These are phyloP conservation scores for Vanilla planifolia DNA, from an alignment of 106 monocot species.

Conservation along the genomic window DNA sequence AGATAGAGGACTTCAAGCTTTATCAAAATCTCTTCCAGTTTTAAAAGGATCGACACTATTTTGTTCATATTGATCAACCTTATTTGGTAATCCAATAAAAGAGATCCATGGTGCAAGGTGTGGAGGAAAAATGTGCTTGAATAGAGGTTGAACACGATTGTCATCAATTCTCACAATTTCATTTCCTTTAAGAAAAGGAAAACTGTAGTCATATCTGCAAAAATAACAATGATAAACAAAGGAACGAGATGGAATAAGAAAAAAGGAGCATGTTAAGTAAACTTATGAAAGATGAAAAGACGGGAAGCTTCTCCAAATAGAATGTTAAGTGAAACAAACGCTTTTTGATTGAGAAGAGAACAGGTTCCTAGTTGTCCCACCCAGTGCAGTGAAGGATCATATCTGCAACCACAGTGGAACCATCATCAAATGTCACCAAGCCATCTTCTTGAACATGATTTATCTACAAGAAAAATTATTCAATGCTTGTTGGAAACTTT, in stretches of 20 bases:
- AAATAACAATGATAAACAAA: no score
- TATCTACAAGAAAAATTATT: slow-evolving; percentile 17
- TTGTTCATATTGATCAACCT: slow-evolving; percentile 15
- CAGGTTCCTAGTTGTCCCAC: neutral
- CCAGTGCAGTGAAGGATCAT: slow-evolving; percentile 43
- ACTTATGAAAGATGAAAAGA: neutral
- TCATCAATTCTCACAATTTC: slow-evolving; percentile 32
- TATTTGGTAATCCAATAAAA: slow-evolving; percentile 32
- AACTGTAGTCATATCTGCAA: slow-evolving; percentile 33
- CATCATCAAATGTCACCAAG: slow-evolving; percentile 27
- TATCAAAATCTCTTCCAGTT: neutral
- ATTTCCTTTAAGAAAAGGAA: slow-evolving; percentile 37
- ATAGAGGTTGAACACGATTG: slow-evolving; percentile 44
- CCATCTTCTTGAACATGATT: slow-evolving; percentile 28
- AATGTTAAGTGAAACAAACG: no score
- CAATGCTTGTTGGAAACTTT: neutral
- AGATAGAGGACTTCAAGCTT: no score
- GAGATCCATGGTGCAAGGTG: slow-evolving; percentile 28
- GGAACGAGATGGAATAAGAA: neutral
- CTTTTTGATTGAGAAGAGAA: neutral
- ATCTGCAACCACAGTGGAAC: slow-evolving; percentile 22
- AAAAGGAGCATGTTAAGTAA: no score
- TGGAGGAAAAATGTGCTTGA: slow-evolving; percentile 45
- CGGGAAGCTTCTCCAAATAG: neutral
- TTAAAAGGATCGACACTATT: neutral